Evolutionary conservation across 1,284 basidiomycete genomes (phyloP).

Genomic region (Ganoderma sinense): DNA sequence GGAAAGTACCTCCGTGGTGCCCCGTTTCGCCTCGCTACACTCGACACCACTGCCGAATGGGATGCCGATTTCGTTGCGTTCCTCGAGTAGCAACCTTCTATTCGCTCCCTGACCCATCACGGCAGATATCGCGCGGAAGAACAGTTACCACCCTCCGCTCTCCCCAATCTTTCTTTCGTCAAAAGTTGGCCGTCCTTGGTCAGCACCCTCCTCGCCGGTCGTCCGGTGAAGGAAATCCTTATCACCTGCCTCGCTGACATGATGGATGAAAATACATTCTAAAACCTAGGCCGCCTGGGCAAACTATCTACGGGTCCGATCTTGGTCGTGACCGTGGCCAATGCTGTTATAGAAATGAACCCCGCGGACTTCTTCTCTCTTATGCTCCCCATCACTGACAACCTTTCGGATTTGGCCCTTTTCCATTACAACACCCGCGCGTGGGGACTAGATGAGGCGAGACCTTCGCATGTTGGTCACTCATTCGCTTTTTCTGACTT

Average conservation of each 20-base stretch:
- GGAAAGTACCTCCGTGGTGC: neutral
- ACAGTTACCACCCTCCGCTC: neutral
- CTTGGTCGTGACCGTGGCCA: neutral
- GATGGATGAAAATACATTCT: neutral
- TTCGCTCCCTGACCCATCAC: neutral
- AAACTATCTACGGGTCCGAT: neutral
- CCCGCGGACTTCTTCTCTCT: neutral
- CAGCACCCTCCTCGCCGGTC: slow-evolving; percentile 1
- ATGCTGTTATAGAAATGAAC: neutral
- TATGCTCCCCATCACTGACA: neutral
- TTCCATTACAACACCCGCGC: neutral
- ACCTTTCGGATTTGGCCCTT: neutral
- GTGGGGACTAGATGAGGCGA: neutral
- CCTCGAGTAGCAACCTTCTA: slow-evolving; percentile 8
- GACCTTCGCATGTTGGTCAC: neutral
- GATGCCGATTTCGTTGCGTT: neutral
- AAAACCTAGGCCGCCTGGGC: neutral
- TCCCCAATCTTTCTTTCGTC: neutral
- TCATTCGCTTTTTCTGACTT: neutral
- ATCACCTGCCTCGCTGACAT: neutral
- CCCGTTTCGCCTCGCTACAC: neutral
- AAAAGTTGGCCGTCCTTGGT: neutral
- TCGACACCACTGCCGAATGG: neutral
- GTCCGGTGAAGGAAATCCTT: neutral
- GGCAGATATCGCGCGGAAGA: neutral